phyloP scores from a whole-genome alignment of 2,329 filamentous ascomycete genomes.

The Magnaporthiopsis incrustans region DNA sequence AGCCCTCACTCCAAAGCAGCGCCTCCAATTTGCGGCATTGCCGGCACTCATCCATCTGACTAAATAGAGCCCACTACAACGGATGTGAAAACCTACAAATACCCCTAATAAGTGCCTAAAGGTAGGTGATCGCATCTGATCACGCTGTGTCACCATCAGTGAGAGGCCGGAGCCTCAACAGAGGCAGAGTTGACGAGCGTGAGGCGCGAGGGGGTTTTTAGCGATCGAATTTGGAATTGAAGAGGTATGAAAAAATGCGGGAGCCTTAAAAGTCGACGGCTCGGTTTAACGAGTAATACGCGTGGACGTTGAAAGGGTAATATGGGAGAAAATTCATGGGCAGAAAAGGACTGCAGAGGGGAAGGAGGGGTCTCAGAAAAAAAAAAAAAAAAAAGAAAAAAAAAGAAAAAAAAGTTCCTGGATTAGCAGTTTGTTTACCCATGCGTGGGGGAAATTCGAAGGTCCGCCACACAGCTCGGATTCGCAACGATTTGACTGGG shows the following conservation, averaged over 20 bases:
- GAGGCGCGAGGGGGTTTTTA: not conserved
- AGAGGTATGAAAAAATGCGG: not conserved
- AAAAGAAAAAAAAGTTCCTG: not conserved
- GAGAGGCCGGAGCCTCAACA: not conserved
- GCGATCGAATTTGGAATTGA: too few species aligned
- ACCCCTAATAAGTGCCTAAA: not conserved
- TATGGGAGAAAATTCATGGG: not conserved
- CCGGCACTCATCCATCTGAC: not conserved
- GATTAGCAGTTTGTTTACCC: not conserved
- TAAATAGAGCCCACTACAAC: not conserved
- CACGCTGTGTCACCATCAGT: not conserved
- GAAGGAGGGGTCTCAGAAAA: not conserved
- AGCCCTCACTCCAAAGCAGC: not conserved
- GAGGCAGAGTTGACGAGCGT: not conserved
- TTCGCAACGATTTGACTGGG: too few species aligned
- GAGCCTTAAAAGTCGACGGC: too few species aligned
- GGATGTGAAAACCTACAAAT: not conserved
- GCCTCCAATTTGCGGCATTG: not conserved
- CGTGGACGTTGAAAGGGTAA: not conserved
- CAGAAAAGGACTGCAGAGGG: not conserved
- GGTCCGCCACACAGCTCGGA: not conserved
- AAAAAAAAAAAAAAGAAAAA: not conserved
- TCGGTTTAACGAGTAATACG: not conserved
- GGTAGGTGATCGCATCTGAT: not conserved
- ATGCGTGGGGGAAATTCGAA: conserved; percentile 10